phyloP scores from a whole-genome alignment of 2,329 filamentous ascomycete species.

The Onygenales sp. region DNA sequence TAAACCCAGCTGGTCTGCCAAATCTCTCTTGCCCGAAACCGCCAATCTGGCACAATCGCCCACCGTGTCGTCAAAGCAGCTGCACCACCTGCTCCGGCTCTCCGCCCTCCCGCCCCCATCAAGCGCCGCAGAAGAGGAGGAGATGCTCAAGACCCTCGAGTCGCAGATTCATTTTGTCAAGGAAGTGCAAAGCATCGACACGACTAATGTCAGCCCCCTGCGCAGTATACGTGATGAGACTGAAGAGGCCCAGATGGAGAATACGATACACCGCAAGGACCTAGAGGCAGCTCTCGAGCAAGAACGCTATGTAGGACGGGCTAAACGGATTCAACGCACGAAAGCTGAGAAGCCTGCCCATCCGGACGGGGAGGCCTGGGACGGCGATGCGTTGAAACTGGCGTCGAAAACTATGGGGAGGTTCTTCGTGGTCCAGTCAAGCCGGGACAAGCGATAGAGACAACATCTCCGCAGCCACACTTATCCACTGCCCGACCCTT shows the following conservation, averaged over 20 bases:
- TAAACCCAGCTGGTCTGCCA: constrained; percentile 74
- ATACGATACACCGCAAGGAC: constrained; percentile 28
- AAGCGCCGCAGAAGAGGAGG: constrained; percentile 51
- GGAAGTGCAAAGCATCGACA: constrained; percentile 71
- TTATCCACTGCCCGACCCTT: neutral
- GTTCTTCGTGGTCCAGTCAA: constrained; percentile 64
- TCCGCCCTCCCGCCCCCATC: constrained; percentile 73
- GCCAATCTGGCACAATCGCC: constrained; percentile 18
- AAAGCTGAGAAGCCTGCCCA: constrained; percentile 19
- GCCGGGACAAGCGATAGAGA: constrained; percentile 7
- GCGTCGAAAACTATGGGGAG: constrained; percentile 58
- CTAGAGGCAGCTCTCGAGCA: constrained; percentile 29
- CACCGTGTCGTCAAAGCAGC: constrained; percentile 54
- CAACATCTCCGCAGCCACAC: no score
- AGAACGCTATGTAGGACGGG: constrained; percentile 32
- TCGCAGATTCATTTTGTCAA: constrained; percentile 87
- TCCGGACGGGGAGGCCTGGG: constrained; percentile 43
- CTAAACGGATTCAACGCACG: constrained; percentile 38
- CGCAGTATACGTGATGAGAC: constrained; percentile 67
- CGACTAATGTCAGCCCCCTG: constrained; percentile 61
- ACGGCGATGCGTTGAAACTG: constrained; percentile 61
- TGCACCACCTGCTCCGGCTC: constrained; percentile 77
- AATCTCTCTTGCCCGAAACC: constrained; percentile 54
- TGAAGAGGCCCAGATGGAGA: constrained; percentile 28
- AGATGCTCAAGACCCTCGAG: constrained; percentile 65